Base-by-base conservation (phyloP, 352 stramenopile genomes). In the Pilasporangium apinafurcum region DNA sequence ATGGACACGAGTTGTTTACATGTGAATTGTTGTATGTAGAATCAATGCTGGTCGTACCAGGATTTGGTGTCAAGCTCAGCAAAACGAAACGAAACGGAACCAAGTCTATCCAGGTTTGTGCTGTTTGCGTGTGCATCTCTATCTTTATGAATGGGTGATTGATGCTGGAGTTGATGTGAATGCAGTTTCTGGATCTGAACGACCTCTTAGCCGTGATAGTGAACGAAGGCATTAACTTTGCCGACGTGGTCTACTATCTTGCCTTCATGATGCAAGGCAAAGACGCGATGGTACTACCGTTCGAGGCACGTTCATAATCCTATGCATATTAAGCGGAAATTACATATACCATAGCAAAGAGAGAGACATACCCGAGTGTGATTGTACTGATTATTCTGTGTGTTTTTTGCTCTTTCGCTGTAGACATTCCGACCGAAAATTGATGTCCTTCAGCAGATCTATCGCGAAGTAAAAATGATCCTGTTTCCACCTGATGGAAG, bases 191-290 rank as follows among this genome's bases (percentile, higher is more conserved):
- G 32, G 68, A 81, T 30, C 48, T 48, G 22, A 40, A 39, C 13
- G 43, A 65, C 28, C 68, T 94, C 44, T 70, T 60, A 21, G 79
- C 77, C 1, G 76, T 92, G 30, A 68, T 87, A 10, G 55, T 94
- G 53, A 91, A 90, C 48, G 82, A 94, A 48, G 77, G 67, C 4
- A 92, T 94, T 34, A 78, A 65, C 22, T 89, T 92, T 37, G 68
- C 62, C 17, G 71, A 79, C 35, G 82, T 92, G 0, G 72, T 90
- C 14, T 94, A 94, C 58, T 87, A 73, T 44, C 44, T 94, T 26
- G 82, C 81, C 12, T 74, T 94, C 30, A 75, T 89, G 68, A 58
- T 88, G n/a, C 43, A 86, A 16, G 66, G 64, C 16, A 58, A 85
- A 32, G 55, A 62, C 20, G 53, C 69, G 17, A 92, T 92, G 78